Conservation (phyloP, 208 protist genomes). For the Acanthamoeba healyi region DNA sequence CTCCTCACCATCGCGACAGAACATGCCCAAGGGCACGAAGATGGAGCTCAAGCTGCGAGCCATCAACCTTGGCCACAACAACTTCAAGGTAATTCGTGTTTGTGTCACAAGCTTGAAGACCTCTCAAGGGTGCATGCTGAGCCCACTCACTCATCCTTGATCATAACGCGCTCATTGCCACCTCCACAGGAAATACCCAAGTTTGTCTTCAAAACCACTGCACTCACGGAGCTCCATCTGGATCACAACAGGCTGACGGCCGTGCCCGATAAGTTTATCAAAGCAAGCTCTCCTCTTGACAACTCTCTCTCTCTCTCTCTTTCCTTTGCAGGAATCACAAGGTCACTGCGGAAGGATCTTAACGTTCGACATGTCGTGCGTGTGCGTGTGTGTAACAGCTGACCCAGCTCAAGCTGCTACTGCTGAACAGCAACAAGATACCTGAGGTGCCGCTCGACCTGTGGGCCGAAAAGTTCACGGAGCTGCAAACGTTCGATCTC, state of each 20-base stretch:
- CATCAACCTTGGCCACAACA: conserved; percentile 64
- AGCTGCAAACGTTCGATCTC: conserved; percentile 44
- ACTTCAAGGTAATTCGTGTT: neutral
- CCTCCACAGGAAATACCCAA: conserved; percentile 19
- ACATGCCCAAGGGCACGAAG: neutral
- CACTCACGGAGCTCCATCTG: conserved; percentile 50
- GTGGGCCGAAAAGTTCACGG: conserved; percentile 36
- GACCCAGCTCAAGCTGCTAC: conserved; percentile 36
- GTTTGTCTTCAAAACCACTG: neutral
- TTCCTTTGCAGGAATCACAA: too few species aligned
- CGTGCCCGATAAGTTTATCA: conserved; percentile 39
- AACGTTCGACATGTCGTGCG: neutral
- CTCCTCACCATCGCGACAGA: neutral
- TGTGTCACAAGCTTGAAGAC: neutral
- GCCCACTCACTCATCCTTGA: too few species aligned
- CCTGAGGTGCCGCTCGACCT: conserved; percentile 14
- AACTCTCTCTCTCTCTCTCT: too few species aligned
- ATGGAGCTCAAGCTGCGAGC: conserved; percentile 10
- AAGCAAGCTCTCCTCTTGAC: neutral
- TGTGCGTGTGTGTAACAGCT: neutral
- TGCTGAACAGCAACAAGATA: conserved; percentile 72
- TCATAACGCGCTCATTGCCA: too few species aligned
- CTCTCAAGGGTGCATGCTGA: neutral
- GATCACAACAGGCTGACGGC: conserved; percentile 42
- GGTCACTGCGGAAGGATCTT: too few species aligned